A percentile compares a stretch with the other conserved stretches of the same genome.
These are phyloP conservation scores for Cubamyces lactineus DNA, from an alignment of 768 basidiomycete genomes.

Conservation along the genomic window DNA sequence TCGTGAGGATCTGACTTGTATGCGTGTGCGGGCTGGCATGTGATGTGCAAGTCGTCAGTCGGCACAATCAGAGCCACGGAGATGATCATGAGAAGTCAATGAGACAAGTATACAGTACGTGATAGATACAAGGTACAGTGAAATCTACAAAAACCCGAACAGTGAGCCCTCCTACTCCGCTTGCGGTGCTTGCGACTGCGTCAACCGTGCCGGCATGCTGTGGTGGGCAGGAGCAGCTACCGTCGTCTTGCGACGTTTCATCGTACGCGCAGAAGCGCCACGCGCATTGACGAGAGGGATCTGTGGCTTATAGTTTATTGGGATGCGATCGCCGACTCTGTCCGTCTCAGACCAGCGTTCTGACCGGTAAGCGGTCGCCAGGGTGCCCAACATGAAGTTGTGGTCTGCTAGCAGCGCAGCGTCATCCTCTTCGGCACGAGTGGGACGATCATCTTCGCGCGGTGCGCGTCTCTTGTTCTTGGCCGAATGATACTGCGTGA, in stretches of 20 bases:
- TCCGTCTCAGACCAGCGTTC: background rate
- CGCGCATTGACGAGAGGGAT: background rate
- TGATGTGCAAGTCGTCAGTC: no score
- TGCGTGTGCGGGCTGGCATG: no score
- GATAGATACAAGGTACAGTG: no score
- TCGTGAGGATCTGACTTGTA: no score
- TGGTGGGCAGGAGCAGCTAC: background rate
- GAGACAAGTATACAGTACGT: no score
- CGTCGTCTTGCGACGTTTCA: background rate
- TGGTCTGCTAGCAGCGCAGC: background rate
- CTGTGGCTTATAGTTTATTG: background rate
- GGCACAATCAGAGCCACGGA: no score
- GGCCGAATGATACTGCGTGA: no score
- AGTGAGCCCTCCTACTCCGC: background rate
- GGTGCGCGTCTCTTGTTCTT: no score
- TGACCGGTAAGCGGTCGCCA: background rate
- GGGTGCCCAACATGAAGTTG: background rate
- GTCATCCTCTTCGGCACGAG: background rate
- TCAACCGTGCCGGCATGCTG: background rate
- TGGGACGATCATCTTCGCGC: no score
- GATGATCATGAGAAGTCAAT: no score
- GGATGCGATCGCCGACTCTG: background rate
- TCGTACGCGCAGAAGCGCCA: background rate
- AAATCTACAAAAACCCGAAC: no score
- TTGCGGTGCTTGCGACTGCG: background rate